Evolutionary conservation across 805 yeast species (phyloP), one percentile per base, ranked within the genome.

Genomic region (Candida tallmaniae): DNA sequence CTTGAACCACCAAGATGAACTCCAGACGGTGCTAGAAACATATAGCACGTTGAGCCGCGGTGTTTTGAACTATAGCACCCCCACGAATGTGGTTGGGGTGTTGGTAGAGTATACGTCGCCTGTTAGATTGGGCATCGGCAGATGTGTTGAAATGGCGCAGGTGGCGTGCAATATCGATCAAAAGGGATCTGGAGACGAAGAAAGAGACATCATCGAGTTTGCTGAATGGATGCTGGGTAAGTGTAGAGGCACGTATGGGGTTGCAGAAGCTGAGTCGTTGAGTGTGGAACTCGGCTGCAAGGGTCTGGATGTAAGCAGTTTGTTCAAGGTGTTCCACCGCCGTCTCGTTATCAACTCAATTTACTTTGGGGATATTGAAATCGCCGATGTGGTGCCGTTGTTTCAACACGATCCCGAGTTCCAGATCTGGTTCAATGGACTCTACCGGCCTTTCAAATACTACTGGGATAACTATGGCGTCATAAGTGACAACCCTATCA

Each of bases 391-490:
- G 8, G 6, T n/a, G 13, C 16, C 16, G 6, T n/a, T n/a, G n/a
- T 20, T 7, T 20, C 14, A 8, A 6, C 7, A 24, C 16, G 13
- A n/a, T 24, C 14, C 6, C 8, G n/a, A 24, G 16, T 60, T 56
- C 35, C 20, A 40, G 3, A 11, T 34, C 8, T 64, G 69, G 68
- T 41, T 39, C 20, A 15, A 38, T 6, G 65, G 64, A 1, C n/a
- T 52, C 3, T 34, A 56, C 12, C 18, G 29, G 17, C 67, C 67
- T 1, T 63, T 45, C 41, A 34, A 38, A 15, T 57, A 56, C 40
- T 63, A 50, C 38, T 52, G 59, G 54, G 47, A 41, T 13, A 50
- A 49, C 32, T 54, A 50, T 34, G 63, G 51, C 1, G 23, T 38
- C 2, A 14, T 44, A 2, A 29, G 38, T 19, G 31, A 33, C 2